Conservation (phyloP, 352 stramenopile species). For the Phytophthora pini region DNA sequence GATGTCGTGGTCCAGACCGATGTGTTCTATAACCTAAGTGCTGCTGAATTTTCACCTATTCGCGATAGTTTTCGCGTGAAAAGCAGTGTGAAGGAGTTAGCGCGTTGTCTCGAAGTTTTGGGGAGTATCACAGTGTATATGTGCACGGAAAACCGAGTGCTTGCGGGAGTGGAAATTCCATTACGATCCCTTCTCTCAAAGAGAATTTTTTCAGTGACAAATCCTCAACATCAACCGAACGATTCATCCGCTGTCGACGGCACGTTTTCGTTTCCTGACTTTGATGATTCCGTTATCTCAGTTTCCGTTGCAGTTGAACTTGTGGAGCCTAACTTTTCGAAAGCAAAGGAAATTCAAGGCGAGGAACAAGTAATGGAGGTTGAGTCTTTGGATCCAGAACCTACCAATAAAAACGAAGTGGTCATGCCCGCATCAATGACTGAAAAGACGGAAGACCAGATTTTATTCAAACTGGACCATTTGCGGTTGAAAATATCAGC, state of each 20-base stretch:
- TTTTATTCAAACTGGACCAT: slow-evolving; percentile 41
- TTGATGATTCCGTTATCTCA: slow-evolving; percentile 36
- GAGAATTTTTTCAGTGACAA: slow-evolving; percentile 29
- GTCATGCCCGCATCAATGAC: neutral
- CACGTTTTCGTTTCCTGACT: slow-evolving; percentile 53
- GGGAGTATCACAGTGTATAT: slow-evolving; percentile 62
- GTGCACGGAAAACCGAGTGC: slow-evolving; percentile 70
- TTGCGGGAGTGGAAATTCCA: slow-evolving; percentile 67
- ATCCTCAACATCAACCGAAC: slow-evolving; percentile 1
- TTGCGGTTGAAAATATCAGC: slow-evolving; percentile 34
- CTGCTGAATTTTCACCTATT: slow-evolving; percentile 69
- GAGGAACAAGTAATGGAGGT: neutral
- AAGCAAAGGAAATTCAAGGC: neutral
- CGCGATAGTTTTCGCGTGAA: slow-evolving; percentile 76
- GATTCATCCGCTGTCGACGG: slow-evolving; percentile 33
- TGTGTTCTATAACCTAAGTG: slow-evolving; percentile 67
- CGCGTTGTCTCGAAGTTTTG: slow-evolving; percentile 41
- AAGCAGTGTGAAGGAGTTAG: slow-evolving; percentile 58
- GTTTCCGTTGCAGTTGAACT: slow-evolving; percentile 44
- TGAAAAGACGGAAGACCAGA: neutral
- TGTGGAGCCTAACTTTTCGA: slow-evolving; percentile 18
- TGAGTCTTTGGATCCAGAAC: neutral
- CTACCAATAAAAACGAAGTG: neutral
- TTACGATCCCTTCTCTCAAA: slow-evolving; percentile 40
- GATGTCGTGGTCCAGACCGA: slow-evolving; percentile 85